Percentiles rank a stretch among this genome's conserved stretches.
These are phyloP conservation scores for Flaveria floridana DNA, from an alignment of 140 eudicot genomes.

Conservation along the genomic window DNA sequence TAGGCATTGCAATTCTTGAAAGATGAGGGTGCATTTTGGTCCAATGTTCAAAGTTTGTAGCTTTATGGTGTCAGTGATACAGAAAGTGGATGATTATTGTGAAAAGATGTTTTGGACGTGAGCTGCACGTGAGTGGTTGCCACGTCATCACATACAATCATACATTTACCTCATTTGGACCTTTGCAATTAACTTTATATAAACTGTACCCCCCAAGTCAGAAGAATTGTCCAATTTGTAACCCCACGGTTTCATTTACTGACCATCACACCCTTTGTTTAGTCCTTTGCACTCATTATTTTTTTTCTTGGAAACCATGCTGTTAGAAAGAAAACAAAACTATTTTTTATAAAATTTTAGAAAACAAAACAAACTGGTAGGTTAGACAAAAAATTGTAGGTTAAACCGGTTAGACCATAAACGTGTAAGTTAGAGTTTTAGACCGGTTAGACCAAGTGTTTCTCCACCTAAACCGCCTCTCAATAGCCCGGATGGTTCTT, in stretches of 20 bases:
- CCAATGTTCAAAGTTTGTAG: background rate
- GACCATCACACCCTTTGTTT: slow-evolving; percentile 15
- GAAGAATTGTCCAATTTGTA: slow-evolving; percentile 23
- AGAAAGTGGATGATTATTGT: slow-evolving; percentile 31
- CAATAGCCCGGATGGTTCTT: no score
- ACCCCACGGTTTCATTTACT: slow-evolving; percentile 33
- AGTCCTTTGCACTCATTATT: background rate
- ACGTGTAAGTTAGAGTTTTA: no score
- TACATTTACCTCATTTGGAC: slow-evolving; percentile 17
- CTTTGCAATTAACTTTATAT: slow-evolving; percentile 39
- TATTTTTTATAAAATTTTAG: background rate
- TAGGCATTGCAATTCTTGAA: slow-evolving; percentile 15
- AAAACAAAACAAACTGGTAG: background rate
- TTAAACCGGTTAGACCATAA: no score
- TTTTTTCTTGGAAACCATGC: slow-evolving; percentile 3
- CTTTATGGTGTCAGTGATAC: slow-evolving; percentile 36
- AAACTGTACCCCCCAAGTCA: slow-evolving; percentile 35
- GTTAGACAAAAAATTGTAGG: no score
- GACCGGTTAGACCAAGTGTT: no score
- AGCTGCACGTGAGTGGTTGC: slow-evolving; percentile 39
- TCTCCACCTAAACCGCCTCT: no score
- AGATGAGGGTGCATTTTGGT: slow-evolving; percentile 24
- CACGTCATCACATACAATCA: slow-evolving; percentile 26
- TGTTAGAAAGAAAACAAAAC: background rate
- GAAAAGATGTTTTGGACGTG: slow-evolving; percentile 36